Conservation (phyloP, 2,329 filamentous ascomycete genomes). For the Daldinia eschscholtzii region DNA sequence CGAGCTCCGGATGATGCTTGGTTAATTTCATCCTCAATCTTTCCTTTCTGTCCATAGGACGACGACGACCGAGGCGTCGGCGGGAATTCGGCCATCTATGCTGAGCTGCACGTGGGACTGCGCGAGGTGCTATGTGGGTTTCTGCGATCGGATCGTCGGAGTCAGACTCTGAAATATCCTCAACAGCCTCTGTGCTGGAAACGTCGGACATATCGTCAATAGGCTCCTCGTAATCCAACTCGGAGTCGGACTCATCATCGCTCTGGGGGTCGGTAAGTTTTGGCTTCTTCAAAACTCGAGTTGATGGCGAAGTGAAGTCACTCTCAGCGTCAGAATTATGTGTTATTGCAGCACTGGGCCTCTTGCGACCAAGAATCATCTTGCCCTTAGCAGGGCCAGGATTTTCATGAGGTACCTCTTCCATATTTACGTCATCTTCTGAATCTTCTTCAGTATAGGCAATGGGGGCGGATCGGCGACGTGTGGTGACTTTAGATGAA, state of each 20-base stretch:
- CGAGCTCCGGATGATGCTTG: constrained; percentile 79
- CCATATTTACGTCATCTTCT: constrained; percentile 46
- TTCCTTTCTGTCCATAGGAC: not conserved
- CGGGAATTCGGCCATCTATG: not conserved
- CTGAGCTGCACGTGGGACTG: not conserved
- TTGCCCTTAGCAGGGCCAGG: not conserved
- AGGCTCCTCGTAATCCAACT: constrained; percentile 32
- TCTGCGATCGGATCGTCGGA: not conserved
- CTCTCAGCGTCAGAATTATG: constrained; percentile 1
- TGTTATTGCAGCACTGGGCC: not conserved
- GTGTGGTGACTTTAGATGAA: constrained; percentile 38
- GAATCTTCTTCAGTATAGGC: constrained; percentile 50
- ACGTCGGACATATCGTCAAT: constrained; percentile 18
- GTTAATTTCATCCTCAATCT: constrained; percentile 64
- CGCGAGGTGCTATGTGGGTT: not conserved
- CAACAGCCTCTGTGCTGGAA: not conserved
- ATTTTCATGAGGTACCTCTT: constrained; percentile 46
- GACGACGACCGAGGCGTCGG: not conserved
- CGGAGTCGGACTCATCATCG: constrained; percentile 1
- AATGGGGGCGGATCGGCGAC: constrained; percentile 44
- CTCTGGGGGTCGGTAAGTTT: not conserved
- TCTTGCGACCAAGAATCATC: not conserved
- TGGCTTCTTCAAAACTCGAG: not conserved
- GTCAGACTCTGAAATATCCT: constrained; percentile 14
- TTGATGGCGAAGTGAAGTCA: not conserved